Conservation (phyloP, 2,329 filamentous ascomycete genomes). For the Sporothrix euskadiensis region DNA sequence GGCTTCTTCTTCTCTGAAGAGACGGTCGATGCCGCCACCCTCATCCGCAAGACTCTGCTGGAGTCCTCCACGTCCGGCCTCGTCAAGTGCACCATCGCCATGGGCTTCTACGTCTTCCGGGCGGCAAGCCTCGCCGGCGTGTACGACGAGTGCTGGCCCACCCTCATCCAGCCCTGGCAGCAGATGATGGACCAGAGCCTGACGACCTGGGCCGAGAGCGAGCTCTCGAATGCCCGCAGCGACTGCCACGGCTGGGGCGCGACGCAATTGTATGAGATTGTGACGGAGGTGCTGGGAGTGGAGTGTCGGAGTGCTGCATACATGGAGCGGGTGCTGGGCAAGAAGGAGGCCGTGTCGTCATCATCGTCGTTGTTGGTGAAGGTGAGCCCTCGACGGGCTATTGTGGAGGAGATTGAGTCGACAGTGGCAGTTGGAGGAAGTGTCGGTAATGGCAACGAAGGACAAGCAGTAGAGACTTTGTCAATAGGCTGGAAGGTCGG, state of each 20-base stretch:
- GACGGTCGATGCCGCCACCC: not conserved
- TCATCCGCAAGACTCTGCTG: too few species aligned
- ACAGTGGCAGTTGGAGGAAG: not conserved
- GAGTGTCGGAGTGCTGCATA: not conserved
- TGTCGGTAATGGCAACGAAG: not conserved
- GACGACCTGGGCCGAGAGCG: conserved; percentile 13
- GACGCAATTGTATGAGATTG: not conserved
- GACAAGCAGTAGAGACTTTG: not conserved
- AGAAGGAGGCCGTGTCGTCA: not conserved
- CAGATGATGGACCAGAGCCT: not conserved
- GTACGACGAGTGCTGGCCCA: conserved; percentile 1
- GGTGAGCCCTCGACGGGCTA: not conserved
- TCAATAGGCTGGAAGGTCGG: not conserved
- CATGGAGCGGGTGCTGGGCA: not conserved
- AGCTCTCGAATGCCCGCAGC: not conserved
- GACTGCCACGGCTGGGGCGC: conserved; percentile 13
- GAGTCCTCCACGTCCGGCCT: not conserved
- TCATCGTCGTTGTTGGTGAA: not conserved
- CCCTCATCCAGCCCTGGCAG: not conserved
- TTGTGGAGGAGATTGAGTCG: not conserved
- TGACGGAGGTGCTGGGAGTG: not conserved
- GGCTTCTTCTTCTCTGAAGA: not conserved
- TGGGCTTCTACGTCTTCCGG: not conserved
- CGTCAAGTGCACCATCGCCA: not conserved
- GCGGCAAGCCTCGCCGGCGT: not conserved